Conservation (phyloP, 208 protist genomes). For the Crithidia brevicula region DNA sequence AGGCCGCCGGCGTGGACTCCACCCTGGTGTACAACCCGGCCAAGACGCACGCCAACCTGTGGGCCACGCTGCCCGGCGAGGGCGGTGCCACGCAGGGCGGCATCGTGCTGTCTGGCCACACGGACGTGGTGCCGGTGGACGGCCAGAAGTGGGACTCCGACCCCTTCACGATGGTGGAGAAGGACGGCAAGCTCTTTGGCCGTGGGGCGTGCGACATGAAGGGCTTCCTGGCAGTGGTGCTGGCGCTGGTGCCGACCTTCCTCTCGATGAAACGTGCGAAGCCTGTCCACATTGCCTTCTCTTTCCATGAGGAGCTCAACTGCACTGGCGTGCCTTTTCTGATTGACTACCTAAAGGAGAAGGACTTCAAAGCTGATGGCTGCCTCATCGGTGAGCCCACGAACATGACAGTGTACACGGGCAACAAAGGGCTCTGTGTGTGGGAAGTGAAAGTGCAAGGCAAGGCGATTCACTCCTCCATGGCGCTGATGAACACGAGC, state of each 20-base stretch:
- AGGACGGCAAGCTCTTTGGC: constrained; percentile 55
- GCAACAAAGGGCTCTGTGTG: constrained; percentile 1
- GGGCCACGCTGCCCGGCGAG: constrained; percentile 51
- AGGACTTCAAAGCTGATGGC: constrained; percentile 37
- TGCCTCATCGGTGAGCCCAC: constrained; percentile 17
- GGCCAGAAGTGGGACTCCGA: constrained; percentile 64
- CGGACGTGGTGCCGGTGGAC: constrained; percentile 62
- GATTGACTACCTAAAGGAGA: constrained; percentile 39
- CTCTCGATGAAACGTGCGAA: constrained; percentile 47
- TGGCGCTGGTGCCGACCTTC: constrained; percentile 41
- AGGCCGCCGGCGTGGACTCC: constrained; percentile 28
- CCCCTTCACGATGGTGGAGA: constrained; percentile 58
- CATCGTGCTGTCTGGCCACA: constrained; percentile 65
- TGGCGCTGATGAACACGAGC: constrained; percentile 40
- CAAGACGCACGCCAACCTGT: constrained; percentile 57
- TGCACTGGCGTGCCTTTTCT: constrained; percentile 42
- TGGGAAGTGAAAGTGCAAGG: constrained; percentile 44
- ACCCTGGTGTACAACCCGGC: constrained; percentile 38
- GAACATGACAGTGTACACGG: constrained; percentile 7
- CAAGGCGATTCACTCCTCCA: constrained; percentile 57
- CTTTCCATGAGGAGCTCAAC: constrained; percentile 52
- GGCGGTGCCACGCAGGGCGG: constrained; percentile 52
- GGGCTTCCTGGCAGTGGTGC: constrained; percentile 53
- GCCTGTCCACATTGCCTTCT: constrained; percentile 54
- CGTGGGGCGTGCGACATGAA: constrained; percentile 66